Evolutionary conservation across 257 asterid genomes (phyloP).

Genomic region (Solanum habrochaites): DNA sequence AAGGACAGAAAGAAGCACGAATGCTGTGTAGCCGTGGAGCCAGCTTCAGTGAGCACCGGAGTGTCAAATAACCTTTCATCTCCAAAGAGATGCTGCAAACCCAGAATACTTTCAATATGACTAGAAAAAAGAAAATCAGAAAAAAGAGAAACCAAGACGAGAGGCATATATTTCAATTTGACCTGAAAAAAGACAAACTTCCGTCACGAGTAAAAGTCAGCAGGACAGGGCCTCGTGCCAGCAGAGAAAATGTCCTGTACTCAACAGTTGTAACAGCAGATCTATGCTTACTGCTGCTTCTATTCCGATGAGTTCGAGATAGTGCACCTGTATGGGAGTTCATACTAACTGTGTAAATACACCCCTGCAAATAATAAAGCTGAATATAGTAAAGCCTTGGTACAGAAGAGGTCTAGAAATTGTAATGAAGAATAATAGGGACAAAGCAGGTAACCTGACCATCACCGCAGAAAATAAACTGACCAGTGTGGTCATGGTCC

Average conservation of each 20-base stretch:
- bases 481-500: constrained; percentile 99
- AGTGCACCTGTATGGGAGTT: constrained; percentile 67
- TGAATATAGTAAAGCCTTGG: constrained; percentile 1
- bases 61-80: constrained; percentile 81
- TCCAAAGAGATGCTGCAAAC: constrained; percentile 63
- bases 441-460: constrained; percentile 48
- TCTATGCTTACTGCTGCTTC: constrained; percentile 54
- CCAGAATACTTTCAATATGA: constrained; percentile 4
- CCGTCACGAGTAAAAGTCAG: constrained; percentile 78
- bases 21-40: constrained; percentile 76
- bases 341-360: constrained; percentile 65
- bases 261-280: constrained; percentile 82
- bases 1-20: constrained; percentile 95
- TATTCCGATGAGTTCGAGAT: constrained; percentile 74
- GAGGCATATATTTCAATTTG: not conserved
- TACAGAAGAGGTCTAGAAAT: not conserved
- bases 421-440: not conserved
- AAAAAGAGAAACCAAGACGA: not conserved
- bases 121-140: not conserved
- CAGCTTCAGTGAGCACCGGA: constrained; percentile 79
- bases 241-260: constrained; percentile 81
- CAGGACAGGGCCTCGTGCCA: constrained; percentile 90
- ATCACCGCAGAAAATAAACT: constrained; percentile 89
- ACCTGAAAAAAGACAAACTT: constrained; percentile 94
- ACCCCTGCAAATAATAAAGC: constrained; percentile 50